These are phyloP conservation scores for Fusarium siculi DNA, from an alignment of 2,329 filamentous ascomycete species.

Conservation along the genomic window DNA sequence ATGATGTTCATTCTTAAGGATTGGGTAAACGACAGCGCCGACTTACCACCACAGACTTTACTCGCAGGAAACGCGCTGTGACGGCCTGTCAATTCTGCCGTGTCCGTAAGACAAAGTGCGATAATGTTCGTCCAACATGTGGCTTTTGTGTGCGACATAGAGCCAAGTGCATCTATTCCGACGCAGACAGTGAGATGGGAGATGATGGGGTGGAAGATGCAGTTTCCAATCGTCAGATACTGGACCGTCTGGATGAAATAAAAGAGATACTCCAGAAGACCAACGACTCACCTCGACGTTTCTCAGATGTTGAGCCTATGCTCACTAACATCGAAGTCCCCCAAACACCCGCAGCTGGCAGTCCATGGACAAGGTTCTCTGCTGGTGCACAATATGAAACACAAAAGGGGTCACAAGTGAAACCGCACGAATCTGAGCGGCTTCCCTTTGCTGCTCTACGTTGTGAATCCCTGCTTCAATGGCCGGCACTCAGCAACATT, in stretches of 20 bases:
- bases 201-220: not conserved
- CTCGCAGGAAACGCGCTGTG: conserved; percentile 19
- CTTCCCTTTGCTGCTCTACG: not conserved
- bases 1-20: not conserved
- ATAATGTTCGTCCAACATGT: conserved; percentile 22
- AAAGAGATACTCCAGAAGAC: conserved; percentile 5
- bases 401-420: not conserved
- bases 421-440: not conserved
- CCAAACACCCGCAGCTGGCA: not conserved
- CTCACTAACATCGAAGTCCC: not conserved
- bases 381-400: not conserved
- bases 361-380: not conserved
- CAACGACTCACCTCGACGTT: not conserved
- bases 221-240: conserved; percentile 5
- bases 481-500: conserved; percentile 1
- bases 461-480: not conserved
- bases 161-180: conserved; percentile 9
- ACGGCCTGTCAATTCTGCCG: conserved; percentile 28
- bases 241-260: conserved; percentile 9
- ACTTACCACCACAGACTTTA: conserved; percentile 3
- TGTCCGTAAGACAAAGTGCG: conserved; percentile 26
- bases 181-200: not conserved
- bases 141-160: conserved; percentile 21
- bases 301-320: not conserved
- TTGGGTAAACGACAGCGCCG: not conserved